Evolutionary conservation across 2,329 filamentous ascomycete genomes (phyloP).

Genomic region (Kalaharituber pfeilii): DNA sequence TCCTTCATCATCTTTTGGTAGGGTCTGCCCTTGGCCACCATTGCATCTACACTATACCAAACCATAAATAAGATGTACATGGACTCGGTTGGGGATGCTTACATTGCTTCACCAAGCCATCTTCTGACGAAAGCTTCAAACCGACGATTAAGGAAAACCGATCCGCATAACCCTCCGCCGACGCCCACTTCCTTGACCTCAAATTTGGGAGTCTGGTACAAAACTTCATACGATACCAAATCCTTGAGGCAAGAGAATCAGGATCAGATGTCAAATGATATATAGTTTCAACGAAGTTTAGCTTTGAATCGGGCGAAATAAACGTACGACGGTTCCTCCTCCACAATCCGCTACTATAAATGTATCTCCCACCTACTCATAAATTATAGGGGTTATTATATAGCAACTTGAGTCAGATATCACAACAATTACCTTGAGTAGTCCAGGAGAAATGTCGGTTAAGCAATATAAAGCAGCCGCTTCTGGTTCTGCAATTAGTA

Average conservation of each 20-base stretch:
- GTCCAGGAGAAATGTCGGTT: slow-evolving; percentile 7
- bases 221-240: slow-evolving; percentile 1
- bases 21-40: not conserved
- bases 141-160: slow-evolving; percentile 27
- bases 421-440: slow-evolving; percentile 3
- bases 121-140: slow-evolving; percentile 60
- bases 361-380: slow-evolving; percentile 5
- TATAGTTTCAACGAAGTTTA: not conserved
- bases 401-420: no score
- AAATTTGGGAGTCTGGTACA: slow-evolving; percentile 26
- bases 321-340: slow-evolving; percentile 8
- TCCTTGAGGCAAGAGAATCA: not conserved
- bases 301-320: no score
- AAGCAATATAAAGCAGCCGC: slow-evolving; percentile 9
- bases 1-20: not conserved
- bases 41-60: not conserved
- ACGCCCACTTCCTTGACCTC: slow-evolving; percentile 59
- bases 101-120: slow-evolving; percentile 44
- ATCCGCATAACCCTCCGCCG: slow-evolving; percentile 39
- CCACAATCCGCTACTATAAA: slow-evolving; percentile 13
- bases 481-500: slow-evolving; percentile 10
- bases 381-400: no score
- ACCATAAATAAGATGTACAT: not conserved
- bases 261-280: not conserved
- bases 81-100: not conserved